These are phyloP conservation scores for Heterobasidion occidentale DNA, from an alignment of 1,284 basidiomycete species.

Conservation along the genomic window DNA sequence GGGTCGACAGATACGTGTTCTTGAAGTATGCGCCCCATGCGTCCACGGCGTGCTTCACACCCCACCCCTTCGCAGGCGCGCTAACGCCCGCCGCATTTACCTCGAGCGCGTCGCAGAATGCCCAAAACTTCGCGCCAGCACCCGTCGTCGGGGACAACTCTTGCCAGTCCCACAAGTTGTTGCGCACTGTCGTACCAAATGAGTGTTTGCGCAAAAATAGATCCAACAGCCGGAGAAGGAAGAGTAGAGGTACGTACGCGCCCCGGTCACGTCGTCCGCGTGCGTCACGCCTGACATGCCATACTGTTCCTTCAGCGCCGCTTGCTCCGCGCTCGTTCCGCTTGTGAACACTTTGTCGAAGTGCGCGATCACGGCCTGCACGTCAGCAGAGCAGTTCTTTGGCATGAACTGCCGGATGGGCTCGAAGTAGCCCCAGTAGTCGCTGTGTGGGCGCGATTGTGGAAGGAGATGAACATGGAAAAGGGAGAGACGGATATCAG, in stretches of 20 bases:
- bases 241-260: slow-evolving; percentile 28
- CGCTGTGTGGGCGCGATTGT: slow-evolving; percentile 21
- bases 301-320: slow-evolving; percentile 46
- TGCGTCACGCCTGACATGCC: slow-evolving; percentile 51
- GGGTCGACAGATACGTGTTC: slow-evolving; percentile 28
- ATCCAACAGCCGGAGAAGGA: not conserved
- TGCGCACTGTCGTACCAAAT: slow-evolving; percentile 33
- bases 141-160: slow-evolving; percentile 37
- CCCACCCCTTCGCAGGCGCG: slow-evolving; percentile 52
- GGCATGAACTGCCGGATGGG: slow-evolving; percentile 65
- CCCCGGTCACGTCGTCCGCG: slow-evolving; percentile 57
- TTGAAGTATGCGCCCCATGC: slow-evolving; percentile 58
- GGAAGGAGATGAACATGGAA: not conserved
- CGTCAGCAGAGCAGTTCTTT: slow-evolving; percentile 63
- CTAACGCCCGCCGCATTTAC: slow-evolving; percentile 39
- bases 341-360: slow-evolving; percentile 49
- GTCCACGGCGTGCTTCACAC: slow-evolving; percentile 49
- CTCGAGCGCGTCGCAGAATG: slow-evolving; percentile 70
- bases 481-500: not conserved
- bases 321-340: slow-evolving; percentile 35
- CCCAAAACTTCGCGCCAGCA: slow-evolving; percentile 38
- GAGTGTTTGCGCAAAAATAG: not conserved
- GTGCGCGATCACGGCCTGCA: slow-evolving; percentile 55
- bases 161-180: slow-evolving; percentile 52
- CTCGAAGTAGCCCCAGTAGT: slow-evolving; percentile 66